A percentile compares a stretch with the other conserved stretches of the same genome.
These are phyloP conservation scores for Trichophyton schoenleinii DNA, from an alignment of 2,329 filamentous ascomycete genomes.

Conservation along the genomic window DNA sequence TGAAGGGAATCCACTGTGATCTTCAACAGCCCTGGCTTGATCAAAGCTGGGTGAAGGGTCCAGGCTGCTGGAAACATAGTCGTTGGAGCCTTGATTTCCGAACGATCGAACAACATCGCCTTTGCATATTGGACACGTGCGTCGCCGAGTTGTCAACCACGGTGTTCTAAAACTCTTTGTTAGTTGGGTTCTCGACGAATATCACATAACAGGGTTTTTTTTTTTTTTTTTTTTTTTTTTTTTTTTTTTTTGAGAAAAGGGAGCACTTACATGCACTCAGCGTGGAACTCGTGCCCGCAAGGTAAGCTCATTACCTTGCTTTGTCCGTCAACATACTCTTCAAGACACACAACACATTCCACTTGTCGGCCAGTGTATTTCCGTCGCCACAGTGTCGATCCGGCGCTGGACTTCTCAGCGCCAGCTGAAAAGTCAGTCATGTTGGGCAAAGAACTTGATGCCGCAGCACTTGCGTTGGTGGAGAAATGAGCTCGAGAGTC, in stretches of 20 bases:
- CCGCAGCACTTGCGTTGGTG: slow-evolving; percentile 19
- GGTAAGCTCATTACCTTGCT: slow-evolving; percentile 93
- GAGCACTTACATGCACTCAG: slow-evolving; percentile 83
- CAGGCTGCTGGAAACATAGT: slow-evolving; percentile 16
- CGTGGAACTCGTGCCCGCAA: slow-evolving; percentile 96
- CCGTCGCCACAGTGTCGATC: slow-evolving; percentile 36
- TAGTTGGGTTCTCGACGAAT: slow-evolving; percentile 13
- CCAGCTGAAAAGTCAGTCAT: slow-evolving; percentile 1
- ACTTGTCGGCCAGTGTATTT: slow-evolving; percentile 55
- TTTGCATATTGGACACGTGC: slow-evolving; percentile 98
- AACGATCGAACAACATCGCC: slow-evolving; percentile 71
- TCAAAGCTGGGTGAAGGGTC: slow-evolving; percentile 34
- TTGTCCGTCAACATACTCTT: slow-evolving; percentile 90
- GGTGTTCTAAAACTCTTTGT: slow-evolving; percentile 53
- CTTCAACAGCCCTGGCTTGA: slow-evolving; percentile 35
- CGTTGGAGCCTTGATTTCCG: slow-evolving; percentile 6
- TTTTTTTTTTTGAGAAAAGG: not conserved
- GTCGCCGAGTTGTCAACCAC: slow-evolving; percentile 86
- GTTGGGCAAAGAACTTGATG: slow-evolving; percentile 13
- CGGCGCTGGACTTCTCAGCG: slow-evolving; percentile 36
- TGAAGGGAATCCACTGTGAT: slow-evolving; percentile 37
- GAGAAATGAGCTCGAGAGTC: slow-evolving; percentile 28
- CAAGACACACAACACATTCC: slow-evolving; percentile 91
- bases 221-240: not conserved
- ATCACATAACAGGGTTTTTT: not conserved